These are phyloP conservation scores for Tylopilus orsonianus DNA, from an alignment of 1,284 basidiomycete genomes.

Conservation along the genomic window DNA sequence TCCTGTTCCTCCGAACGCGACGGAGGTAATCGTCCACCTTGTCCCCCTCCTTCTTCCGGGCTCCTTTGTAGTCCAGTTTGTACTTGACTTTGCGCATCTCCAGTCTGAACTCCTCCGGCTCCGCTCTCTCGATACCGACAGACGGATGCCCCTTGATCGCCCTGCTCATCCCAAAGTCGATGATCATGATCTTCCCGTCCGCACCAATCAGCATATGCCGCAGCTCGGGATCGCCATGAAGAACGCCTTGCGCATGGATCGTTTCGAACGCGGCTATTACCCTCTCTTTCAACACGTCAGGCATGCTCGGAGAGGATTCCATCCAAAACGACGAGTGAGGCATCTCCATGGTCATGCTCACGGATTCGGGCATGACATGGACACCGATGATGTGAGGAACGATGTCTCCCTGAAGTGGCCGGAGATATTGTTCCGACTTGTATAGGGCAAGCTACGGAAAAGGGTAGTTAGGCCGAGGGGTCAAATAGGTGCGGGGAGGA, in stretches of 20 bases:
- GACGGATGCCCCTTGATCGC: conserved; percentile 38
- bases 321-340: conserved; percentile 58
- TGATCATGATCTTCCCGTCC: conserved; percentile 53
- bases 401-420: conserved; percentile 50
- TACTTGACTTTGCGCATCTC: conserved; percentile 59
- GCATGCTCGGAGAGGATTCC: conserved; percentile 53
- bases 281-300: conserved; percentile 46
- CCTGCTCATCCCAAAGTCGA: conserved; percentile 54
- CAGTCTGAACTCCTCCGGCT: conserved; percentile 41
- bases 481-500: neutral
- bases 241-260: conserved; percentile 49
- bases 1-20: conserved; percentile 29
- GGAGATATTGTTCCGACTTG: conserved; percentile 47
- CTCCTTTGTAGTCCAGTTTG: conserved; percentile 42
- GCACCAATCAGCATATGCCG: conserved; percentile 58
- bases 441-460: conserved; percentile 38
- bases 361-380: conserved; percentile 38
- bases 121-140: conserved; percentile 39
- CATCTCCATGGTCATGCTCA: conserved; percentile 51
- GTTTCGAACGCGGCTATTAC: conserved; percentile 48
- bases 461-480: conserved; percentile 1
- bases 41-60: conserved; percentile 30
- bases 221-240: conserved; percentile 51
- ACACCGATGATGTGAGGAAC: conserved; percentile 56
- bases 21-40: conserved; percentile 33